These are phyloP conservation scores for Cercospora nicotianae DNA, from an alignment of 2,329 filamentous ascomycete genomes.

Conservation along the genomic window DNA sequence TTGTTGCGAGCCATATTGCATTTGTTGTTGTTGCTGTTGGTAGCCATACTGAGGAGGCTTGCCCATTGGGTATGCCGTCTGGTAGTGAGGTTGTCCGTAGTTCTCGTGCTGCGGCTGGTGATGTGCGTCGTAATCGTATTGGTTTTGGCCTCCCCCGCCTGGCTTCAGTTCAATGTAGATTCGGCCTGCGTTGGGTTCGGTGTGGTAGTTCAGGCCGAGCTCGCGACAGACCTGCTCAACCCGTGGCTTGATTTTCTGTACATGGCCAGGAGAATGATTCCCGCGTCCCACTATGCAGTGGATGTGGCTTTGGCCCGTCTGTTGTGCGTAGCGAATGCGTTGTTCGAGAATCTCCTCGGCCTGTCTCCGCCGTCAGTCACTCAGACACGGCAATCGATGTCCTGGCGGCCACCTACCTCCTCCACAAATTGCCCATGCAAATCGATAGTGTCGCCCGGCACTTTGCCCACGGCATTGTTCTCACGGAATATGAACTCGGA, in stretches of 20 bases:
- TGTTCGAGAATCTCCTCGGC: conserved; percentile 87
- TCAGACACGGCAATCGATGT: neutral
- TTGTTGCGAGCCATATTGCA: conserved; percentile 44
- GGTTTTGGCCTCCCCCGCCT: conserved; percentile 57
- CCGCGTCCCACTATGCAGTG: too few relatives aligned
- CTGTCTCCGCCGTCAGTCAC: conserved; percentile 21
- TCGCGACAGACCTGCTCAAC: conserved; percentile 84
- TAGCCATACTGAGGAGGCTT: conserved; percentile 40
- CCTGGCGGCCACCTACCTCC: conserved; percentile 49
- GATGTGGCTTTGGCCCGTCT: conserved; percentile 54
- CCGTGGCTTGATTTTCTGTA: conserved; percentile 94
- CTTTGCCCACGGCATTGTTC: conserved; percentile 78
- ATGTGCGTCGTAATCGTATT: conserved; percentile 42
- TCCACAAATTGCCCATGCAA: conserved; percentile 93
- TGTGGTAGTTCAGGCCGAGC: conserved; percentile 76
- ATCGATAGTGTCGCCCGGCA: conserved; percentile 82
- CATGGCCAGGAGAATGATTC: conserved; percentile 69
- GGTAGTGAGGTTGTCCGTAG: conserved; percentile 45
- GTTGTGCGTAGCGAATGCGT: conserved; percentile 75
- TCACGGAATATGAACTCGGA: conserved; percentile 93
- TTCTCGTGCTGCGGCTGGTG: conserved; percentile 40
- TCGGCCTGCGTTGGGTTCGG: conserved; percentile 84
- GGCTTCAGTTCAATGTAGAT: conserved; percentile 80
- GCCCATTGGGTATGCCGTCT: conserved; percentile 43
- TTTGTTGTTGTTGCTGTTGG: conserved; percentile 46